Base-by-base conservation (phyloP, 306 rosid genomes). In the Begonia masoniana region DNA sequence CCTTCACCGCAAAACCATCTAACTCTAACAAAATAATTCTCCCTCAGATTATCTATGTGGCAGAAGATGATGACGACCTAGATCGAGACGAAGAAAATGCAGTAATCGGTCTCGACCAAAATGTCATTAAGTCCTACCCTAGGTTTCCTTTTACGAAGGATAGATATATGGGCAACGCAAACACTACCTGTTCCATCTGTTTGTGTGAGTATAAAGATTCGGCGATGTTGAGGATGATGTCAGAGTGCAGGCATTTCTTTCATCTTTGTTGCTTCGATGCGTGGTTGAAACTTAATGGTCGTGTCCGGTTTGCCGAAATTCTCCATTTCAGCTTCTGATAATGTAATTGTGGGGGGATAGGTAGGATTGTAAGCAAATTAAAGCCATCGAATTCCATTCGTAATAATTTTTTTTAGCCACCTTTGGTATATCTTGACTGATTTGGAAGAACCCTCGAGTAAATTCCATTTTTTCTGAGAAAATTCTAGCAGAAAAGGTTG, bases 191-290 rank as follows among this genome's bases (percentile, higher is more conserved):
- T 46, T 91, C 97, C 51, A 83, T 91, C 54, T 91, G 97, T 12
- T 60, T 91, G 57, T 80, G 94, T 49, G 96, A 91, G 59, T 91
- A 85, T 39, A 77, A 72, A 73, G 96, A 80, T 0, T 63, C 72
- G 49, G 97, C 85, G 82, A 81, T 85, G 96, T 46, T 91, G 47
- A 60, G 97, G 70, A 83, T 91, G 97, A 91, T 91, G 97, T 96
- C 96, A 0, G 96, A 91, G 67, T 91, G 97, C 51, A 62, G 86
- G 10, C 97, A 91, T 62, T 76, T 51, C 58, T 91, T 91, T 52
- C 97, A 91, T 63, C 55, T 85, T 5, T 60, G 58, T 12, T 91
- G 97, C 26, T 74, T 91, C 52, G 97, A 91, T 57, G 74, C 94
- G 0, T 91, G 97, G 97, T 71, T 91, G 63, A 83, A 77, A 66